phyloP scores from a whole-genome alignment of 768 basidiomycete genomes.

The Lepiota venenata region DNA sequence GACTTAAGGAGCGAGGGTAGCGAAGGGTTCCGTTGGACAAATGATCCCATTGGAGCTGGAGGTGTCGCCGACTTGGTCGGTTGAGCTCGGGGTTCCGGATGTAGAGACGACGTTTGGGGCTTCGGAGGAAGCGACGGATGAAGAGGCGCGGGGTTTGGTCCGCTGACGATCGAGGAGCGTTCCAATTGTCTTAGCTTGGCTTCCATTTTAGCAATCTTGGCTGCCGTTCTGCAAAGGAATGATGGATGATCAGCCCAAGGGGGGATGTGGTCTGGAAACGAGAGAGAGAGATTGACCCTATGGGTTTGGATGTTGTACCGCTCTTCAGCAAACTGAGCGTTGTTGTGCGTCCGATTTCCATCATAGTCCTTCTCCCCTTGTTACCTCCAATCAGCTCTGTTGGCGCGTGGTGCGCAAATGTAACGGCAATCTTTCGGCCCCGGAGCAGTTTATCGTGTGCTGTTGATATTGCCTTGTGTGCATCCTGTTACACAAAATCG shows the following conservation, averaged over 20 bases:
- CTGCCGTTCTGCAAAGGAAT: conserved; percentile 54
- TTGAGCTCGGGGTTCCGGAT: neutral
- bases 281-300: conserved; percentile 31
- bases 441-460: conserved; percentile 80
- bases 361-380: conserved; percentile 38
- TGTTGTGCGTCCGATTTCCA: conserved; percentile 71
- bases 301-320: conserved; percentile 46
- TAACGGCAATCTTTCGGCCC: conserved; percentile 88
- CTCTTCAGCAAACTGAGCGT: conserved; percentile 87
- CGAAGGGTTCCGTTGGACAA: neutral
- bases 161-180: conserved; percentile 16
- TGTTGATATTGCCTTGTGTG: conserved; percentile 66
- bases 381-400: conserved; percentile 28
- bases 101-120: neutral
- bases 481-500: conserved; percentile 60
- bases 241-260: neutral
- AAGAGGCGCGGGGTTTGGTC: conserved; percentile 6
- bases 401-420: conserved; percentile 85
- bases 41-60: neutral
- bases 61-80: neutral
- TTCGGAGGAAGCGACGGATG: conserved; percentile 13
- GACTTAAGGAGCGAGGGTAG: conserved; percentile 2
- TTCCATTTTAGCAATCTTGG: conserved; percentile 95
- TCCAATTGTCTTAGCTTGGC: conserved; percentile 89
- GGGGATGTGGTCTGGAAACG: neutral